phyloP scores from a whole-genome alignment of 345 rosid species.

The Syzygium aromaticum region DNA sequence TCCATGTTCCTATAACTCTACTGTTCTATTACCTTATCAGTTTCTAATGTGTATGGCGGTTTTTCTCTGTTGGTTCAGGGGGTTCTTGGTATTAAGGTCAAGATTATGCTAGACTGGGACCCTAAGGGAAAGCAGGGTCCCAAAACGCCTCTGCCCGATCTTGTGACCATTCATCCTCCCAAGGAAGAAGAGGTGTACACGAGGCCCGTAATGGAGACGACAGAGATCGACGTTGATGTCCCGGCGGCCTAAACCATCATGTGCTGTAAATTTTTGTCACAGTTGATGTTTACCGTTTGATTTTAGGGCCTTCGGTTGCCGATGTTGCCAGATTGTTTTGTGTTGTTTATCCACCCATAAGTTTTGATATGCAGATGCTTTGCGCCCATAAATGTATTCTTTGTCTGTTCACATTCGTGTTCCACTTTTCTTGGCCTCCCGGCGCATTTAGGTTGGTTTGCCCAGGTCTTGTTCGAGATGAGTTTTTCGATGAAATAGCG shows the following conservation, averaged over 20 bases:
- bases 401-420: neutral
- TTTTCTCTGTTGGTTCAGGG: conserved; percentile 31
- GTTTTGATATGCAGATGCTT: neutral
- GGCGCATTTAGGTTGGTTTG: neutral
- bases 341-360: neutral
- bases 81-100: conserved; percentile 77
- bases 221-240: conserved; percentile 22
- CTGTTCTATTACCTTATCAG: neutral
- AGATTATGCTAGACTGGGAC: conserved; percentile 85
- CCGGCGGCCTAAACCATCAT: neutral
- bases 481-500: neutral
- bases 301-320: neutral
- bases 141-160: conserved; percentile 62
- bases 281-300: neutral
- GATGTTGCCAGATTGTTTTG: neutral
- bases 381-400: neutral
- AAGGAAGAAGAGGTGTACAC: conserved; percentile 49
- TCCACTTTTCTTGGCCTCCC: neutral
- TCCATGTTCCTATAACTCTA: neutral
- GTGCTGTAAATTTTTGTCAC: neutral
- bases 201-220: conserved; percentile 2
- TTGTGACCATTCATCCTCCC: conserved; percentile 70
- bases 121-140: conserved; percentile 78
- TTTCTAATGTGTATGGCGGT: neutral
- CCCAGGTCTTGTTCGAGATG: neutral